Conservation (phyloP, 148 eudicot genomes). For the Vaccinium myrtillus region DNA sequence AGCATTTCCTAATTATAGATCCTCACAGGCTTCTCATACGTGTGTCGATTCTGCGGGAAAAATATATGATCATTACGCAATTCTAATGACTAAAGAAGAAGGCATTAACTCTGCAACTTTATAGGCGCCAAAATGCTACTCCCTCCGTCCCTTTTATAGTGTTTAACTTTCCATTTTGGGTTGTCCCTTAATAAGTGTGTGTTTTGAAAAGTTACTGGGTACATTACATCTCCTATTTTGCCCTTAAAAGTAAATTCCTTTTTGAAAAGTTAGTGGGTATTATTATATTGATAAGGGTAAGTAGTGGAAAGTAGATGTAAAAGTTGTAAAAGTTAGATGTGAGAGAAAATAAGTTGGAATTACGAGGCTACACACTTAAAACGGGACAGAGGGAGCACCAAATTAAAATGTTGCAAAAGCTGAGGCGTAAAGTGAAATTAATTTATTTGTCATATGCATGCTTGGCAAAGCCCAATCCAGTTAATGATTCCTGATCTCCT, state of each 20-base stretch:
- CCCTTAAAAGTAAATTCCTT: too few relatives aligned
- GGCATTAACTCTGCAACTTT: not conserved
- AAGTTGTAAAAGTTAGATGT: too few relatives aligned
- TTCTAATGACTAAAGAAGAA: not conserved
- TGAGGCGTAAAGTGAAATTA: not conserved
- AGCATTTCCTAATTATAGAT: slow-evolving; percentile 61
- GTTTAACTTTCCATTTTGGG: too few relatives aligned
- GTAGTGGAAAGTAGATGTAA: too few relatives aligned
- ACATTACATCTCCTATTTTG: too few relatives aligned
- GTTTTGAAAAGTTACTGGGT: too few relatives aligned
- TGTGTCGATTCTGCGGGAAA: slow-evolving; percentile 75
- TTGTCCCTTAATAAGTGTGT: too few relatives aligned
- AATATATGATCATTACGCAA: not conserved
- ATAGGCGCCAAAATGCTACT: not conserved
- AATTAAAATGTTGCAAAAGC: not conserved
- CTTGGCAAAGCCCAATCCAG: not conserved
- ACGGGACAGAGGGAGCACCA: not conserved
- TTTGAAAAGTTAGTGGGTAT: too few relatives aligned
- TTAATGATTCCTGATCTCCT: not conserved
- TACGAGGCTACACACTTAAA: too few relatives aligned
- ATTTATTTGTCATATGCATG: not conserved
- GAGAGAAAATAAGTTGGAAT: too few relatives aligned
- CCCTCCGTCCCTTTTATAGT: too few relatives aligned
- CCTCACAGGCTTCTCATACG: slow-evolving; percentile 87
- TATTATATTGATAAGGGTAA: too few relatives aligned